Conservation (phyloP, 23 red algal species). For the Cyanidiococcus yangmingshanensis region DNA sequence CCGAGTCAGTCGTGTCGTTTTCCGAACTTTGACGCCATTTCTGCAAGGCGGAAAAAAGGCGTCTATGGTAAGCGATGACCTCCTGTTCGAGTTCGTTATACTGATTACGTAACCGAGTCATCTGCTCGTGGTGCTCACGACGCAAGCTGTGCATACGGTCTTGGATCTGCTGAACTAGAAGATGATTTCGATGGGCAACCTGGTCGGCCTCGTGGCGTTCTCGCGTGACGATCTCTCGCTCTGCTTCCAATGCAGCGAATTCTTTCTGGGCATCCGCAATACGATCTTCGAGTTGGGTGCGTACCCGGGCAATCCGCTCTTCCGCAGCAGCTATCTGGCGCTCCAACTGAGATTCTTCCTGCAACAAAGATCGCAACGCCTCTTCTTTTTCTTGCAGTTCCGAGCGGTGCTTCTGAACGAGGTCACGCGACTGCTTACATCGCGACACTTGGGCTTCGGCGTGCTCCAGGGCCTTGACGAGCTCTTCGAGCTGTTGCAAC, state of each 20-base stretch:
- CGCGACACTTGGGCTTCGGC: slow-evolving; percentile 27
- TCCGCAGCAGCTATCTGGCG: slow-evolving; percentile 42
- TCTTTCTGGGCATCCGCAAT: slow-evolving; percentile 8
- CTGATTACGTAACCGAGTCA: not conserved
- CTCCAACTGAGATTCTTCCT: slow-evolving; percentile 32
- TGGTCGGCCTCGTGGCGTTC: slow-evolving; percentile 23
- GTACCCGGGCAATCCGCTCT: slow-evolving; percentile 45
- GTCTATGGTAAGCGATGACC: slow-evolving; percentile 30
- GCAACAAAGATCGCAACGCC: slow-evolving; percentile 33
- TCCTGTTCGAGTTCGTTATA: slow-evolving; percentile 28
- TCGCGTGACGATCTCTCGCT: not conserved
- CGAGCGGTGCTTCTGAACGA: slow-evolving; percentile 25
- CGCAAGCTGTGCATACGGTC: slow-evolving; percentile 16
- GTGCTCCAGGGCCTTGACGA: slow-evolving; percentile 29
- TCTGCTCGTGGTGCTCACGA: slow-evolving; percentile 2
- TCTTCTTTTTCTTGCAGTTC: slow-evolving; percentile 39
- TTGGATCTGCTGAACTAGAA: slow-evolving; percentile 19
- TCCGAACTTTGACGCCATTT: not conserved
- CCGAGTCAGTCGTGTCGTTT: not conserved
- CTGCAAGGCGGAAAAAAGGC: slow-evolving; percentile 34
- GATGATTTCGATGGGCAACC: slow-evolving; percentile 10
- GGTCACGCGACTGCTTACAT: slow-evolving; percentile 25
- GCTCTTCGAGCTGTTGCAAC: slow-evolving; percentile 26
- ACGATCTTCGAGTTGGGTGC: slow-evolving; percentile 39
- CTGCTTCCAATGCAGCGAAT: slow-evolving; percentile 11